Evolutionary conservation across 805 yeast species (phyloP), one percentile per base, ranked within the genome.

Genomic region (Hanseniaspora valbyensis): DNA sequence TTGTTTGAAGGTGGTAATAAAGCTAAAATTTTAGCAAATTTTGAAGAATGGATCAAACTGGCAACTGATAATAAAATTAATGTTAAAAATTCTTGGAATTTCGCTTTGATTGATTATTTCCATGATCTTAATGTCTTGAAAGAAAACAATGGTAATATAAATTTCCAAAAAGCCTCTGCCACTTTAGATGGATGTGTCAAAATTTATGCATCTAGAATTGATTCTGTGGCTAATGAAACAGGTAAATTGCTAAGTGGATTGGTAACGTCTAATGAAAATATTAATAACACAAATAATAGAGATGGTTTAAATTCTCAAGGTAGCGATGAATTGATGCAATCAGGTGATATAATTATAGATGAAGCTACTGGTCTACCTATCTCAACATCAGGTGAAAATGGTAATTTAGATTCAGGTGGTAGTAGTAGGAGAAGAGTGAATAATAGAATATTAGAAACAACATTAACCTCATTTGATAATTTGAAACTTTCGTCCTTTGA

Each of bases 101-200:
- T 87, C 61, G 95, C 89, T 0, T 71, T 89, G 59, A 89, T 89
- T 59, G 96, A 89, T 64, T 89, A 88, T 64, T 89, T 89, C 61
- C 83, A 88, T 59, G 95, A 86, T 59, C 70, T 87, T 65, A 75
- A 83, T 25, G 74, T 86, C 26, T 70, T 85, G 42, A 74, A 77
- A 56, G 94, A 82, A 49, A 82, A 87, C 4, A 74, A 78, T 37
- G 53, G 53, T 30, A 73, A 78, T 29, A 84, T 89, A 58, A 87
- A 88, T 63, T 89, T 90, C 63, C 95, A 86, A 62, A 78, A 81
- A 57, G 97, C 96, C 0, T 79, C 92, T 0, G 87, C 94, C 2
- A 86, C 96, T 0, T 69, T 90, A 21, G 96, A 89, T 59, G 96
- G 96, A 0, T 89, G 96, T 69, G 90, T 89, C 30, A 88, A 88